phyloP scores from a whole-genome alignment of 371 early-diverging fungal genomes.

The Lichtheimia ornata region DNA sequence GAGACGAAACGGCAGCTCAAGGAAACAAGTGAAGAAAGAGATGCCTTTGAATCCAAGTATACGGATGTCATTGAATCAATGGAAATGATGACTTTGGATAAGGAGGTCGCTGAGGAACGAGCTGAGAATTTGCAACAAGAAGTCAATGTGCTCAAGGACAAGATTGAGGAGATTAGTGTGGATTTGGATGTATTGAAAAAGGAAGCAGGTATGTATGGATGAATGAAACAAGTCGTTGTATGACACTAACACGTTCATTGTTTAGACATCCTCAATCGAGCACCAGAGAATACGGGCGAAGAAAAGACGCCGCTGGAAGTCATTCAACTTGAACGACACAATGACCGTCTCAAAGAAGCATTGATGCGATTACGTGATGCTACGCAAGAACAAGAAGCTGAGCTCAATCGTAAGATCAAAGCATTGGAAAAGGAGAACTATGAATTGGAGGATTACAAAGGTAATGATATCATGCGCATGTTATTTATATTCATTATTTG shows the following conservation, averaged over 20 bases:
- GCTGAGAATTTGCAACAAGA: slow-evolving; percentile 81
- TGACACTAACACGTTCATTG: neutral
- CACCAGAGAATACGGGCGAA: slow-evolving; percentile 28
- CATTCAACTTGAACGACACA: slow-evolving; percentile 77
- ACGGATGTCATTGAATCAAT: slow-evolving; percentile 75
- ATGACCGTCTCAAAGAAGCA: slow-evolving; percentile 87
- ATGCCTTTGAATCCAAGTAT: slow-evolving; percentile 64
- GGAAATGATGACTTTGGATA: slow-evolving; percentile 88
- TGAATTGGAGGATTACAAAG: slow-evolving; percentile 55
- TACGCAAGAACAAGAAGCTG: slow-evolving; percentile 71
- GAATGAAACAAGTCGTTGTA: neutral
- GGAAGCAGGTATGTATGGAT: slow-evolving; percentile 48
- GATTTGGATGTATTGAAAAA: slow-evolving; percentile 70
- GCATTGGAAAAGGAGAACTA: slow-evolving; percentile 71
- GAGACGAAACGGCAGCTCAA: slow-evolving; percentile 62
- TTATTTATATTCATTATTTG: neutral
- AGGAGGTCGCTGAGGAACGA: slow-evolving; percentile 90
- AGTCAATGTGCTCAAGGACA: slow-evolving; percentile 71
- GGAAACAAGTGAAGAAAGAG: slow-evolving; percentile 59
- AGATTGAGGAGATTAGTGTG: slow-evolving; percentile 76
- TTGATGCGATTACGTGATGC: slow-evolving; percentile 83
- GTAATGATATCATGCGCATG: slow-evolving; percentile 2
- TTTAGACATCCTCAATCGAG: slow-evolving; percentile 40
- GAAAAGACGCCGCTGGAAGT: slow-evolving; percentile 62
- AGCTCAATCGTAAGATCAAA: slow-evolving; percentile 65